Conservation (phyloP, 1,284 basidiomycete species). For the Papiliotrema flavescens region DNA sequence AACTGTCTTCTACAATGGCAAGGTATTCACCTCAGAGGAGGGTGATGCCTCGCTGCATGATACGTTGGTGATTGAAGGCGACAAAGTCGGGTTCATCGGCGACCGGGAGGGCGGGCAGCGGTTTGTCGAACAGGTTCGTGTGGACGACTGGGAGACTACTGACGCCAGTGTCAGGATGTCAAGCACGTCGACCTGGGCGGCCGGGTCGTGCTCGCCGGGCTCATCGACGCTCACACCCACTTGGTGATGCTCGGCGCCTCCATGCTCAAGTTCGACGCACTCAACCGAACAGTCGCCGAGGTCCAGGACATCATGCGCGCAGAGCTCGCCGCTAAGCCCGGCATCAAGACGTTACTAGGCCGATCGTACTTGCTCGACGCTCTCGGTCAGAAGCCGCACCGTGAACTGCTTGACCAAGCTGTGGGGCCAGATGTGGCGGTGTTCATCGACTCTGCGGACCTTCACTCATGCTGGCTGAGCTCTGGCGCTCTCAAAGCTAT, state of each 20-base stretch:
- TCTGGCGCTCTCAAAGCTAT: constrained; percentile 22
- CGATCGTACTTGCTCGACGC: constrained; percentile 21
- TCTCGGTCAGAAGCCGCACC: constrained; percentile 16
- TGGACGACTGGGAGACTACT: background rate
- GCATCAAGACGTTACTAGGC: constrained; percentile 15
- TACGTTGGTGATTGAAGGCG: constrained; percentile 15
- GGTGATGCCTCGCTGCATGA: constrained; percentile 15
- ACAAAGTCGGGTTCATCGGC: constrained; percentile 18
- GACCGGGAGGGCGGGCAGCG: background rate
- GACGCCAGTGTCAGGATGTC: background rate
- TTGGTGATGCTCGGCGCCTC: constrained; percentile 24
- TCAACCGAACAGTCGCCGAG: constrained; percentile 6
- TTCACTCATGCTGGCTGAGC: constrained; percentile 32
- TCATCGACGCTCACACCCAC: constrained; percentile 35
- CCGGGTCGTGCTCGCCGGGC: constrained; percentile 25
- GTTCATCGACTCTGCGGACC: constrained; percentile 32
- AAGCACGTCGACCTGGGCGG: constrained; percentile 15
- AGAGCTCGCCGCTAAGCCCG: constrained; percentile 5
- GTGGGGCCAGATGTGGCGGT: constrained; percentile 21
- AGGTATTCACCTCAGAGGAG: constrained; percentile 22
- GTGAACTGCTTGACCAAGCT: constrained; percentile 20
- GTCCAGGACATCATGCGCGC: constrained; percentile 15
- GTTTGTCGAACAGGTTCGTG: background rate
- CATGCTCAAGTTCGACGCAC: constrained; percentile 17
- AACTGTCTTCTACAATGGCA: constrained; percentile 21